Percentiles rank a stretch among this genome's conserved stretches.
Evolutionary conservation across 768 basidiomycete genomes (phyloP).

Genomic region (Cubamyces sp.): DNA sequence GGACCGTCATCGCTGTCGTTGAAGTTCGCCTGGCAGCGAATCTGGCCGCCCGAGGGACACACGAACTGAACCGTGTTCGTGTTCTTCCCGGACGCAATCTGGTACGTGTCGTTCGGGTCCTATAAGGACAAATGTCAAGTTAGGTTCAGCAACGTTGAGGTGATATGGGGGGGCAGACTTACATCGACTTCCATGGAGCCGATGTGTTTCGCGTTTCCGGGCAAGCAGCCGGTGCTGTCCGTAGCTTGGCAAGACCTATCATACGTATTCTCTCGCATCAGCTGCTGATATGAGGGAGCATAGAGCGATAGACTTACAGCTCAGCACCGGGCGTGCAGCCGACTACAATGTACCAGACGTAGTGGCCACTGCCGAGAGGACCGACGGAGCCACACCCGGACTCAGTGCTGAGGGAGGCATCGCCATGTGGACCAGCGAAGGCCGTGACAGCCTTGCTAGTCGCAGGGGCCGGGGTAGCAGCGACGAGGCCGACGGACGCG

Average conservation of each 20-base stretch:
- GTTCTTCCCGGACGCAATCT: slow-evolving; percentile 5
- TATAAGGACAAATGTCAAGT: neutral
- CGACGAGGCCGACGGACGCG: slow-evolving; percentile 2
- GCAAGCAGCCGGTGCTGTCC: slow-evolving; percentile 8
- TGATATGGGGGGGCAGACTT: neutral
- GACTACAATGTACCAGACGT: slow-evolving; percentile 4
- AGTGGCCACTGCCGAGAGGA: slow-evolving; percentile 12
- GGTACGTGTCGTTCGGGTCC: slow-evolving; percentile 13
- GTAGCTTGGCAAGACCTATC: slow-evolving; percentile 13
- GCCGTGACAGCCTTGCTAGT: no score
- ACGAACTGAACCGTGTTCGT: slow-evolving; percentile 14
- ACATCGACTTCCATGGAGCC: slow-evolving; percentile 17
- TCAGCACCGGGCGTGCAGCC: slow-evolving; percentile 2
- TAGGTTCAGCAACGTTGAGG: neutral
- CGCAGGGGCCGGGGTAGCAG: neutral
- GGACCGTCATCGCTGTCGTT: slow-evolving; percentile 21
- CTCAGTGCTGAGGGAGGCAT: neutral
- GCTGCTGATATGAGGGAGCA: neutral
- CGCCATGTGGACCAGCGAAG: slow-evolving; percentile 11
- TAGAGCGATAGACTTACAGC: neutral
- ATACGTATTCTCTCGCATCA: neutral
- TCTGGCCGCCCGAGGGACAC: slow-evolving; percentile 12
- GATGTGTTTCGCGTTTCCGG: slow-evolving; percentile 5
- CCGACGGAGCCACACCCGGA: slow-evolving; percentile 13
- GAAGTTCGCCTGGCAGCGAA: slow-evolving; percentile 23